Percentiles rank a stretch among this genome's conserved stretches.
These are phyloP conservation scores for Candida sp. DNA, from an alignment of 1,139 yeast species.

Conservation along the genomic window DNA sequence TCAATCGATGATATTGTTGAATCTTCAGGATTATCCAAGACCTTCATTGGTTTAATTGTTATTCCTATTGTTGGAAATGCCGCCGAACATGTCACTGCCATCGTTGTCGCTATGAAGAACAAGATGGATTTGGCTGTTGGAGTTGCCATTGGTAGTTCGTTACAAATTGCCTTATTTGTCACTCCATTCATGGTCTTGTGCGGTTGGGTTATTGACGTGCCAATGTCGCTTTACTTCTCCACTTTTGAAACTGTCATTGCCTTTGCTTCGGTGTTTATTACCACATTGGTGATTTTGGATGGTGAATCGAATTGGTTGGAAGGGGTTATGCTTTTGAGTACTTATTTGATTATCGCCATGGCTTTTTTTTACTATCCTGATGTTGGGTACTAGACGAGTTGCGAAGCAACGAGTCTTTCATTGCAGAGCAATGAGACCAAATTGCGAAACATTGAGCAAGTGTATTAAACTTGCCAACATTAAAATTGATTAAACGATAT, in stretches of 20 bases:
- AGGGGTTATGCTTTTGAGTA: constrained; percentile 87
- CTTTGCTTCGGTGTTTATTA: constrained; percentile 83
- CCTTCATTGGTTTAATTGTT: constrained; percentile 89
- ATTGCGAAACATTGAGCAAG: too few relatives aligned
- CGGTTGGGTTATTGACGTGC: constrained; percentile 89
- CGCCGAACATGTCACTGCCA: constrained; percentile 97
- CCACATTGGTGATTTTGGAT: constrained; percentile 83
- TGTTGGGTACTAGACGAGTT: constrained; percentile 7
- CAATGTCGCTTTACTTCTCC: constrained; percentile 89
- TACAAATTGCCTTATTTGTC: constrained; percentile 91
- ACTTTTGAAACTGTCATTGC: constrained; percentile 92
- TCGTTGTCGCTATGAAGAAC: constrained; percentile 90
- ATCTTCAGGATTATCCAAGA: constrained; percentile 83
- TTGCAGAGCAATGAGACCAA: too few relatives aligned
- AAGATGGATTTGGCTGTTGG: constrained; percentile 98
- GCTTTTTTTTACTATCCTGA: constrained; percentile 86
- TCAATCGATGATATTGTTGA: constrained; percentile 88
- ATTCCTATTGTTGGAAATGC: constrained; percentile 98
- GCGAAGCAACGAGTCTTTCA: too few relatives aligned
- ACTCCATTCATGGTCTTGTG: constrained; percentile 92
- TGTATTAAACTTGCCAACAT: too few relatives aligned
- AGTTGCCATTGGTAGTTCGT: constrained; percentile 95
- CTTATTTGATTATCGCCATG: constrained; percentile 81
- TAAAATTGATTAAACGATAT: too few relatives aligned
- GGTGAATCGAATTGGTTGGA: constrained; percentile 98